Conservation (phyloP, 306 rosid genomes). For the Astragalus membranaceus region DNA sequence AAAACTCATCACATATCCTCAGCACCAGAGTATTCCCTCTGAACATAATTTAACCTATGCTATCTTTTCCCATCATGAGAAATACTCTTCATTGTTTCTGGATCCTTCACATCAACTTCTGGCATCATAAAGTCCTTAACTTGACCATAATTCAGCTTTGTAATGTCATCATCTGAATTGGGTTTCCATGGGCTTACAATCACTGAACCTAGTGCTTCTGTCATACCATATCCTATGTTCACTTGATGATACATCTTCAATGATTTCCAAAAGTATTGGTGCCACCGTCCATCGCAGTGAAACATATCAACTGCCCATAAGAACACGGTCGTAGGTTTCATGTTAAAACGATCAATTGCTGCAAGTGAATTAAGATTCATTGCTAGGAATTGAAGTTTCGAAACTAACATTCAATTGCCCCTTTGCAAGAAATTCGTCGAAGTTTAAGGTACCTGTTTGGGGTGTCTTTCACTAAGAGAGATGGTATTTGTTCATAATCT, state of each 20-base stretch:
- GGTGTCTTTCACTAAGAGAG: too few relatives aligned
- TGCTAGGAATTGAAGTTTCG: constrained; percentile 22
- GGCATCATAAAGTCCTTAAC: constrained; percentile 32
- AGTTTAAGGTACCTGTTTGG: too few relatives aligned
- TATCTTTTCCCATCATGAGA: too few relatives aligned
- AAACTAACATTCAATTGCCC: constrained; percentile 23
- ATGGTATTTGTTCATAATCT: too few relatives aligned
- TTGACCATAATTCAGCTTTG: constrained; percentile 17
- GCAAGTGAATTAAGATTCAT: constrained; percentile 67
- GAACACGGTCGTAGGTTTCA: too few relatives aligned
- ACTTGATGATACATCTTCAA: too few relatives aligned
- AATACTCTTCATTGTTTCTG: constrained; percentile 45
- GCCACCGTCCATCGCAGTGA: constrained; percentile 89
- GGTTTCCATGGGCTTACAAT: constrained; percentile 47
- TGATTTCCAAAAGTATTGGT: too few relatives aligned
- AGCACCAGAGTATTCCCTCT: constrained; percentile 58
- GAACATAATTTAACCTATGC: constrained; percentile 81
- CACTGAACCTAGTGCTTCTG: constrained; percentile 70
- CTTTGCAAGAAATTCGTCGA: constrained; percentile 26
- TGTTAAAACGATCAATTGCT: constrained; percentile 29
- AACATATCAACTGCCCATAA: too few relatives aligned
- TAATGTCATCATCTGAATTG: constrained; percentile 14
- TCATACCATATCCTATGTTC: constrained; percentile 83
- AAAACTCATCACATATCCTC: too few relatives aligned
- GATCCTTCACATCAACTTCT: constrained; percentile 66